Percentiles rank a stretch among this genome's conserved stretches.
These are phyloP conservation scores for Vitellaria paradoxa DNA, from an alignment of 179 eudicot species.

Conservation along the genomic window DNA sequence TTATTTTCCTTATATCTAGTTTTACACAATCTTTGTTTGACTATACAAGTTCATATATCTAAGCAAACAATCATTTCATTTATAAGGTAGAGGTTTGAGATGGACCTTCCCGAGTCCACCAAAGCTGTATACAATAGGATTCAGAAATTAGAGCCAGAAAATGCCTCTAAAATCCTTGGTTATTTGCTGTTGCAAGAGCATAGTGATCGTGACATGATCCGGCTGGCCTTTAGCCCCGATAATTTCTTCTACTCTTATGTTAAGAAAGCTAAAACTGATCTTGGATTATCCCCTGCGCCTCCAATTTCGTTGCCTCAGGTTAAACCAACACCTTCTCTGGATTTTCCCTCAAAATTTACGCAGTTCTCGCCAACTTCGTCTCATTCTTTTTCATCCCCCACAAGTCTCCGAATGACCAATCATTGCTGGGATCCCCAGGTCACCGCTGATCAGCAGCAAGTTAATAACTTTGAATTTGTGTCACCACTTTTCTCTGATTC, in stretches of 20 bases:
- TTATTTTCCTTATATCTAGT: no score
- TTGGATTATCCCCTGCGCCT: conserved; percentile 19
- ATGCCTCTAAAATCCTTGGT: conserved; percentile 37
- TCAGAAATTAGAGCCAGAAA: conserved; percentile 37
- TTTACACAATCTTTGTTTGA: neutral
- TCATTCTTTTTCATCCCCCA: conserved; percentile 32
- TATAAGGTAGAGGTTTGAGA: conserved; percentile 17
- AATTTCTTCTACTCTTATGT: conserved; percentile 23
- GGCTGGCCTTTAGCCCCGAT: conserved; percentile 36
- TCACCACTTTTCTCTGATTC: conserved; percentile 35
- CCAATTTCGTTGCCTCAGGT: conserved; percentile 31
- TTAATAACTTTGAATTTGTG: conserved; percentile 28
- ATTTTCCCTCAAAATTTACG: conserved; percentile 33
- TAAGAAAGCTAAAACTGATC: conserved; percentile 23
- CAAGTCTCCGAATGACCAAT: conserved; percentile 17
- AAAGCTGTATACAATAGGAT: conserved; percentile 30
- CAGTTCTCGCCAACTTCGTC: conserved; percentile 37
- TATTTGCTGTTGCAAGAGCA: conserved; percentile 30
- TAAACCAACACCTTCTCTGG: conserved; percentile 27
- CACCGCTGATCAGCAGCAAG: conserved; percentile 31
- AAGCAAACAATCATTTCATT: neutral
- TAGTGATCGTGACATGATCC: conserved; percentile 32
- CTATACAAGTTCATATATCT: neutral
- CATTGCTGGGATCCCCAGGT: conserved; percentile 39
- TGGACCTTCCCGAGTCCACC: conserved; percentile 36